Percentiles rank a stretch among this genome's conserved stretches.
Conservation (phyloP, 306 rosid genomes). For the Quercus mongolica region DNA sequence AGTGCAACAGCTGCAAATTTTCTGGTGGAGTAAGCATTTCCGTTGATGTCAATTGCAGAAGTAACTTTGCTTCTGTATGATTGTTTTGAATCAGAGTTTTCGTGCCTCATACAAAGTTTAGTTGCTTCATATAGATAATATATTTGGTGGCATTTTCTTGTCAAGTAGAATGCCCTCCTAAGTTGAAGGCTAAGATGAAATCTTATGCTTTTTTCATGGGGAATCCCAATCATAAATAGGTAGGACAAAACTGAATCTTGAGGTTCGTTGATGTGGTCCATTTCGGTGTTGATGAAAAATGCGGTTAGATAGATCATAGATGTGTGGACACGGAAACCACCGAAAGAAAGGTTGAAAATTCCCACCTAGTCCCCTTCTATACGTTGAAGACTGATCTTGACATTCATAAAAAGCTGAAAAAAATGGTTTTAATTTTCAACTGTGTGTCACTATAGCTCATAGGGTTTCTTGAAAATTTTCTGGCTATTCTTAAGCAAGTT, state of each 20-base stretch:
- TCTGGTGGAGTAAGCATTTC: neutral
- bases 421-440: neutral
- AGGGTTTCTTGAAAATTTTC: neutral
- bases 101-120: neutral
- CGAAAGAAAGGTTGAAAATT: slow-evolving; percentile 25
- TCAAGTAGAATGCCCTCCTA: neutral
- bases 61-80: neutral
- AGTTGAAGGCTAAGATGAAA: slow-evolving; percentile 4
- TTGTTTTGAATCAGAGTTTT: slow-evolving; percentile 1
- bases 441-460: neutral
- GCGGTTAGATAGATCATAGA: neutral
- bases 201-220: neutral
- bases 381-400: slow-evolving; percentile 11
- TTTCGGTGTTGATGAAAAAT: slow-evolving; percentile 5
- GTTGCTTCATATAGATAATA: neutral
- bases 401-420: neutral
- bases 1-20: neutral
- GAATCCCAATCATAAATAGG: slow-evolving; percentile 17
- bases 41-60: neutral
- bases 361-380: neutral
- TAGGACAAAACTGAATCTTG: slow-evolving; percentile 15
- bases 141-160: neutral
- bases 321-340: slow-evolving; percentile 14
- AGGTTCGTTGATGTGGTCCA: slow-evolving; percentile 22
- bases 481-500: slow-evolving; percentile 7